These are phyloP conservation scores for Leptomonas pyrrhocoris DNA, from an alignment of 208 protist genomes.

Conservation along the genomic window DNA sequence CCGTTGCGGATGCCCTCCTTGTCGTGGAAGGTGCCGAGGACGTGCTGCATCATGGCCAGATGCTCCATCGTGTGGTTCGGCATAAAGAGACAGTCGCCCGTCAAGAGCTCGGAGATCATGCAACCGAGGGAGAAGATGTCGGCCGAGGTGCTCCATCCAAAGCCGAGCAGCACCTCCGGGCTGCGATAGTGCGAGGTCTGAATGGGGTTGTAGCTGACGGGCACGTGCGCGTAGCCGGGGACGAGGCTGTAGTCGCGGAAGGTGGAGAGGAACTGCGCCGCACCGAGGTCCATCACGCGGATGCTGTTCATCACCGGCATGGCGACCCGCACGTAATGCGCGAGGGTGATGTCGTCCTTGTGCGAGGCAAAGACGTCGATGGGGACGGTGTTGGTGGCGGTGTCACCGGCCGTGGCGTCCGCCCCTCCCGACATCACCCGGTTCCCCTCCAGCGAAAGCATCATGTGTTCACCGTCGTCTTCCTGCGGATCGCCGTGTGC, in stretches of 20 bases:
- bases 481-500: neutral
- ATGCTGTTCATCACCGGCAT: constrained; percentile 69
- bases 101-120: constrained; percentile 83
- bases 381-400: constrained; percentile 24
- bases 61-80: constrained; percentile 78
- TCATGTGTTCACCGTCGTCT: neutral
- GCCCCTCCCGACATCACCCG: neutral
- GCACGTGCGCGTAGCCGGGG: constrained; percentile 40
- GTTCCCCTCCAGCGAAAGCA: constrained; percentile 11
- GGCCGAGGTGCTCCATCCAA: constrained; percentile 67
- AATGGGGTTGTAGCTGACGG: constrained; percentile 70
- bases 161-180: constrained; percentile 76
- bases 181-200: constrained; percentile 85
- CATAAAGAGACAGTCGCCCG: constrained; percentile 79
- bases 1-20: constrained; percentile 27
- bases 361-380: constrained; percentile 21
- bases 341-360: constrained; percentile 24
- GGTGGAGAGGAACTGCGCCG: constrained; percentile 54
- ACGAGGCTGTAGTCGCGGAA: constrained; percentile 46
- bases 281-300: constrained; percentile 79
- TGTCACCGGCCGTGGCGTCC: constrained; percentile 4
- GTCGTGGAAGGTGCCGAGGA: constrained; percentile 64
- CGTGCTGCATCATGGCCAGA: constrained; percentile 75
- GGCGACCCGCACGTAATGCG: constrained; percentile 41
- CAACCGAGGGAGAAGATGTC: constrained; percentile 86